These are phyloP conservation scores for Cryphonectria naterciae DNA, from an alignment of 2,329 filamentous ascomycete species.

Conservation along the genomic window DNA sequence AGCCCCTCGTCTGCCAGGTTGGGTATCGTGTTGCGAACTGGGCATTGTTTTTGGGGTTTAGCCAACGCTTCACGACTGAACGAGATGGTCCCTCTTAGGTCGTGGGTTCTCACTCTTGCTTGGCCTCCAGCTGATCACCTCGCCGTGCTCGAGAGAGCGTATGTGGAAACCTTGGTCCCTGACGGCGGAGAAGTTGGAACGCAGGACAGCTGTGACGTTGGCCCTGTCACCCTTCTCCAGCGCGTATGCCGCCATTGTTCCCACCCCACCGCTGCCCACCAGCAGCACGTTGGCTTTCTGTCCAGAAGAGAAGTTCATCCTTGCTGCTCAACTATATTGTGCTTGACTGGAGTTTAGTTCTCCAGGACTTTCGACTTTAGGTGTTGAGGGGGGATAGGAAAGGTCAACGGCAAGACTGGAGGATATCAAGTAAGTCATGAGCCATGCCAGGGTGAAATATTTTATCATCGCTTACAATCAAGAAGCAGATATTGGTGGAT, in stretches of 20 bases:
- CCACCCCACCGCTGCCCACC: slow-evolving; percentile 59
- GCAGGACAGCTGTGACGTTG: slow-evolving; percentile 57
- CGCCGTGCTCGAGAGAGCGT: slow-evolving; percentile 58
- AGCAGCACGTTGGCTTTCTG: slow-evolving; percentile 48
- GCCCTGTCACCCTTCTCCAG: slow-evolving; percentile 55
- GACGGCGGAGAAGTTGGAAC: slow-evolving; percentile 59
- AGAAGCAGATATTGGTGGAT: neutral
- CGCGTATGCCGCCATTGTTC: slow-evolving; percentile 59
- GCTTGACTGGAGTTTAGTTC: neutral
- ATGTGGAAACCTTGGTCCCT: slow-evolving; percentile 55
- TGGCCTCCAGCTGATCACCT: slow-evolving; percentile 53
- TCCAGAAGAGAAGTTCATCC: slow-evolving; percentile 9
- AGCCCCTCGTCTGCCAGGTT: slow-evolving; percentile 42
- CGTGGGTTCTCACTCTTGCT: slow-evolving; percentile 40
- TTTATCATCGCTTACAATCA: neutral
- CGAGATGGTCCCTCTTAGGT: neutral
- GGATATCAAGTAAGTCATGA: neutral
- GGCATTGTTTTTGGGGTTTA: neutral
- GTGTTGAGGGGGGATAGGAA: neutral
- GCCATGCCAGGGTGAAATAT: neutral
- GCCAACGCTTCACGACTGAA: neutral
- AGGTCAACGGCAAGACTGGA: neutral
- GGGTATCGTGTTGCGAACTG: slow-evolving; percentile 54
- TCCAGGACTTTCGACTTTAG: neutral
- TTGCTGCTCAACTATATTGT: neutral